phyloP scores from a whole-genome alignment of 257 asterid species.

The Rubia yunnanensis region DNA sequence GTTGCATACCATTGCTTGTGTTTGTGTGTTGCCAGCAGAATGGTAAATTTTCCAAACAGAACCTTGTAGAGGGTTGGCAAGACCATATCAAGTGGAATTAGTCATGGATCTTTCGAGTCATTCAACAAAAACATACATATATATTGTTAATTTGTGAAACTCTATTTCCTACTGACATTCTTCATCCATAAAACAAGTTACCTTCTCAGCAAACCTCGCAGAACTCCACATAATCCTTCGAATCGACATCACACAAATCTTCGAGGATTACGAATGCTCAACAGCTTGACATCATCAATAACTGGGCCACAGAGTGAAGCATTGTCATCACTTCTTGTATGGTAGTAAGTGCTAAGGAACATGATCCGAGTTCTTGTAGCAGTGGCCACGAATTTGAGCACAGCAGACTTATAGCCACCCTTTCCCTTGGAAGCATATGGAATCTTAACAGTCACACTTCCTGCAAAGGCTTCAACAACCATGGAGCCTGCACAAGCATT shows the following conservation, averaged over 20 bases:
- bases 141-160: neutral
- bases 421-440: constrained; percentile 84
- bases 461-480: constrained; percentile 94
- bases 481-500: constrained; percentile 80
- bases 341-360: constrained; percentile 86
- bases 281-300: constrained; percentile 63
- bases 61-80: neutral
- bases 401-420: constrained; percentile 79
- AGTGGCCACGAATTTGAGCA: constrained; percentile 58
- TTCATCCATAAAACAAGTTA: no score
- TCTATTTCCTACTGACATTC: no score
- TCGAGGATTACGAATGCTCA: constrained; percentile 60
- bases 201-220: neutral
- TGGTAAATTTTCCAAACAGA: neutral
- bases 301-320: constrained; percentile 97
- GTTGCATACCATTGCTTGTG: no score
- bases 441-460: constrained; percentile 54
- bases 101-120: neutral
- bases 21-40: no score
- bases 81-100: neutral
- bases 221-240: constrained; percentile 5
- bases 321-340: constrained; percentile 72
- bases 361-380: constrained; percentile 51
- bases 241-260: constrained; percentile 22
- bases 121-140: neutral